Base-by-base conservation (phyloP, 176 grass and related monocot species). In the Pharus latifolius region DNA sequence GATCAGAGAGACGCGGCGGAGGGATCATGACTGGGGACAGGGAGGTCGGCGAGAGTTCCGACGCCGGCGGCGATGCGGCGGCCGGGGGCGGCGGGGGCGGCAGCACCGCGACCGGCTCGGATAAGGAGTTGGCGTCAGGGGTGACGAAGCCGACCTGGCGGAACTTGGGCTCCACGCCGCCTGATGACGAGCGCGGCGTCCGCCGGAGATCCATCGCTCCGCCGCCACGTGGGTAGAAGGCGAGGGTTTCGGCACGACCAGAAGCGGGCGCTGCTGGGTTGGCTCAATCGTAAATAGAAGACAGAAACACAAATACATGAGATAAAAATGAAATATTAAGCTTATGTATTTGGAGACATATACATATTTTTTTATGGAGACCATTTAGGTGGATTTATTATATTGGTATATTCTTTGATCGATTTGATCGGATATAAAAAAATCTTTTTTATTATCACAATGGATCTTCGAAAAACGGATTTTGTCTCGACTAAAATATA, bases 1-100 rank as follows among this genome's bases (percentile, higher is more conserved):
- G 28, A 20, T 26, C 59, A 28, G 76, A 35, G 52, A 80, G 56
- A 46, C 72, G 82, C 37, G 85, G 85, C 9, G 82, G 85, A 14
- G 82, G 90, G 65, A 93, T 93, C 90, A 86, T 93, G 58, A 93
- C 90, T 7, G 85, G 90, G 24, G 79, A 94, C 37, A 83, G 75
- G 15, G 83, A 75, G 54, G 52, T 24, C 35, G 38, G 74, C 3
- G 25, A 76, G 52, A 60, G 65, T n/a, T 42, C 75, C 58, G 62
- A 46, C 7, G 50, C 58, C 8, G 26, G 3, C 30, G 52, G 62
- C 47, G 62, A 56, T 41, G 23, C 59, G 13, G 16, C 12, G 8
- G 45, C 37, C 24, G 14, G 52, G 5, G 17, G 30, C 7, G 43
- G 1, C 37, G 16, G 8, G 11, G 12, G 37, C 11, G 23, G 22